These are phyloP conservation scores for Cercospora sp. DNA, from an alignment of 2,329 filamentous ascomycete genomes.

Conservation along the genomic window DNA sequence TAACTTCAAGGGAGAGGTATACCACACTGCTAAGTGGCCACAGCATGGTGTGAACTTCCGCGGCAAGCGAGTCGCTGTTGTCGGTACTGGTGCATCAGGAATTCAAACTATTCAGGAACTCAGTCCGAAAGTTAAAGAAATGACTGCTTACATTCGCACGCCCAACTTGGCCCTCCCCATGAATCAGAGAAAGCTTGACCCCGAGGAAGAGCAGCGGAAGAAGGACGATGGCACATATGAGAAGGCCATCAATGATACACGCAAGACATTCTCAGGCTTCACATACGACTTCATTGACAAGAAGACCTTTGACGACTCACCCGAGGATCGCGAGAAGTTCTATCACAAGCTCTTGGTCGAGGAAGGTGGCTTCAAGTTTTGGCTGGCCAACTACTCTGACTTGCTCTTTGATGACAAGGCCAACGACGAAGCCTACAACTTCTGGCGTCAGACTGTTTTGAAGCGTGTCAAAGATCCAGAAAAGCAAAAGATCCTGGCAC, in stretches of 20 bases:
- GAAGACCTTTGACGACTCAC: constrained; percentile 50
- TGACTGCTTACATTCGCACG: constrained; percentile 52
- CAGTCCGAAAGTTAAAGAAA: constrained; percentile 53
- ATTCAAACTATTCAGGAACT: constrained; percentile 64
- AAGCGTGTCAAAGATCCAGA: constrained; percentile 53
- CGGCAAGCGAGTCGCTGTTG: constrained; percentile 60
- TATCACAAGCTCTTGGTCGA: constrained; percentile 31
- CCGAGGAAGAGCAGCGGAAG: constrained; percentile 54
- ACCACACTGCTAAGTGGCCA: constrained; percentile 56
- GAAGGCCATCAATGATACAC: constrained; percentile 30
- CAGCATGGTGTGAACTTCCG: constrained; percentile 53
- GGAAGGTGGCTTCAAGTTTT: constrained; percentile 46
- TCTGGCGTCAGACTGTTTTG: constrained; percentile 43
- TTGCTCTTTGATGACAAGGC: constrained; percentile 40
- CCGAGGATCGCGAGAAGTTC: constrained; percentile 51
- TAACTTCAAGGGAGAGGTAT: constrained; percentile 59
- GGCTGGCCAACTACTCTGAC: constrained; percentile 43
- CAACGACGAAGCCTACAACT: constrained; percentile 43
- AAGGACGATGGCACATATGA: constrained; percentile 42
- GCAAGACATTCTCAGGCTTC: constrained; percentile 56
- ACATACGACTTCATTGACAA: constrained; percentile 55
- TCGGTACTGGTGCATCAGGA: constrained; percentile 65
- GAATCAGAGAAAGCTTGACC: constrained; percentile 46
- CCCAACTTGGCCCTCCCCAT: constrained; percentile 66
- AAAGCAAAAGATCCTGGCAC: constrained; percentile 55